Conservation (phyloP, 2,329 filamentous ascomycete species). For the Colletotrichum navitas region DNA sequence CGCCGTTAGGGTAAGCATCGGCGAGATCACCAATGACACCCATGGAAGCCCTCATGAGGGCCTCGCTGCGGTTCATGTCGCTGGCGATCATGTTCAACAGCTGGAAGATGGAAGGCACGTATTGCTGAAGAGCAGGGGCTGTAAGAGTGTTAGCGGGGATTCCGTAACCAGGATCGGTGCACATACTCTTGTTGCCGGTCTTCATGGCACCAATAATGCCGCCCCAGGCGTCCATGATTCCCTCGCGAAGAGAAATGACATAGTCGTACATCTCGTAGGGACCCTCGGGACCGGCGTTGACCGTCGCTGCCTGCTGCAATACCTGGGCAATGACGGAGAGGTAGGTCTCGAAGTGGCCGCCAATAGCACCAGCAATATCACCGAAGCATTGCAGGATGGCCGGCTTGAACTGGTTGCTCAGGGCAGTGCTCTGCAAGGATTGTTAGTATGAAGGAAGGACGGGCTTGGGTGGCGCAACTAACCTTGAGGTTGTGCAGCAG, state of each 20-base stretch:
- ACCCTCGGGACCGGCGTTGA: conserved; percentile 82
- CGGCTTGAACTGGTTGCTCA: conserved; percentile 97
- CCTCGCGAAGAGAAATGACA: conserved; percentile 92
- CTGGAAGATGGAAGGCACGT: conserved; percentile 87
- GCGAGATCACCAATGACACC: conserved; percentile 97
- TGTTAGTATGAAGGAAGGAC: conserved; percentile 50
- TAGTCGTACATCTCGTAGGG: conserved; percentile 98
- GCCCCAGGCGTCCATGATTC: conserved; percentile 99
- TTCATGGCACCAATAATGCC: conserved; percentile 97
- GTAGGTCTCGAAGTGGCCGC: conserved; percentile 92
- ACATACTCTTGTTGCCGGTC: conserved; percentile 78
- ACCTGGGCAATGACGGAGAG: conserved; percentile 93
- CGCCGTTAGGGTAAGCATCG: conserved; percentile 91
- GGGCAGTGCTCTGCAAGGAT: conserved; percentile 75
- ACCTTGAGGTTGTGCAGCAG: conserved; percentile 91
- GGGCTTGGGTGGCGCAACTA: conserved; percentile 49
- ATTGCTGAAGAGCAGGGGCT: conserved; percentile 81
- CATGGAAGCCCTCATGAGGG: conserved; percentile 93
- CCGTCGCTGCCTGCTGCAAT: conserved; percentile 89
- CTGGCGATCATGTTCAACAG: conserved; percentile 84
- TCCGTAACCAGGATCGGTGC: conserved; percentile 35
- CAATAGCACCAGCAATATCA: conserved; percentile 95
- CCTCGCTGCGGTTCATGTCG: conserved; percentile 91
- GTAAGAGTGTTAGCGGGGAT: conserved; percentile 47
- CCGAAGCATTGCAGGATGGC: conserved; percentile 98